Evolutionary conservation across 129 eudicot species (phyloP).

Genomic region (Flaveria linearis): DNA sequence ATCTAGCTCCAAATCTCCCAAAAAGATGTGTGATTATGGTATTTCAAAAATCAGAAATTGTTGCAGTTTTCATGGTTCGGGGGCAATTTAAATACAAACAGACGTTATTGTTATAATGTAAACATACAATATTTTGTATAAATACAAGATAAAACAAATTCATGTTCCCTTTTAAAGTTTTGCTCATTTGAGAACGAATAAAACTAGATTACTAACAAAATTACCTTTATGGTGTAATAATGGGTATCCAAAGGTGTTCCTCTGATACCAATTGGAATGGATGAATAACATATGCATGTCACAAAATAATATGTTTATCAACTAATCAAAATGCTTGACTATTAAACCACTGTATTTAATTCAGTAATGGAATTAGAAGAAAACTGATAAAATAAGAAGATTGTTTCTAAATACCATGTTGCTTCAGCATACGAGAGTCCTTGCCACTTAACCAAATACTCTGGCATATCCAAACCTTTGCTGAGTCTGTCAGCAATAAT

Average conservation of each 20-base stretch:
- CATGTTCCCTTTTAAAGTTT: background rate
- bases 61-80: background rate
- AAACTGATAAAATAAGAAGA: background rate
- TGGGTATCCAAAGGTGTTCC: background rate
- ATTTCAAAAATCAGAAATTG: background rate
- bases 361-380: background rate
- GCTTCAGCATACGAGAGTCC: constrained; percentile 99
- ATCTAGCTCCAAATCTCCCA: constrained; percentile 17
- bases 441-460: constrained; percentile 97
- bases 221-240: background rate
- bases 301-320: background rate
- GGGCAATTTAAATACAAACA: background rate
- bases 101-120: constrained; percentile 12
- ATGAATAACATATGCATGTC: background rate
- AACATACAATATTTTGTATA: constrained; percentile 8
- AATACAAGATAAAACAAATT: constrained; percentile 5
- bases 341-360: background rate
- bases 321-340: constrained; percentile 6
- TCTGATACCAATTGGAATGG: background rate
- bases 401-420: constrained; percentile 64
- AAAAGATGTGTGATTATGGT: background rate
- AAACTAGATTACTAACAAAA: background rate
- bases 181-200: background rate
- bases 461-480: constrained; percentile 66
- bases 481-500: constrained; percentile 79